These are phyloP conservation scores for Sporothrix phasma DNA, from an alignment of 2,329 filamentous ascomycete species.

Conservation along the genomic window DNA sequence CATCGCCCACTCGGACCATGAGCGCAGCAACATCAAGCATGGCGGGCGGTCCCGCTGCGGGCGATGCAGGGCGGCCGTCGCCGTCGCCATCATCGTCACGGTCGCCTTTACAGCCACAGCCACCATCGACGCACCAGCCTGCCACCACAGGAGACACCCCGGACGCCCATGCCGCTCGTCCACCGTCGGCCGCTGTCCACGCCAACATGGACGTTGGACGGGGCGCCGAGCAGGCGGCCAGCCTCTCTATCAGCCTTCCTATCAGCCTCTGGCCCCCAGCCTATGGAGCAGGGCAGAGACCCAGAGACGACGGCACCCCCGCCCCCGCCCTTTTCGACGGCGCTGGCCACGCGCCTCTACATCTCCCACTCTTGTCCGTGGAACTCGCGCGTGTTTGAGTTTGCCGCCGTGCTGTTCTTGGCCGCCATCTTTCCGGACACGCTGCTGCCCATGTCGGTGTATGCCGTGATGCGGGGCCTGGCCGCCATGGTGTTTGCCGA, in stretches of 20 bases:
- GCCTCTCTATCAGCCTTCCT: background rate
- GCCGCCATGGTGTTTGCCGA: slow-evolving; percentile 50
- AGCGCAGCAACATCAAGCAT: background rate
- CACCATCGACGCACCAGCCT: too few species aligned
- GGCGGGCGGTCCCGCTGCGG: background rate
- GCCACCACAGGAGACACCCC: background rate
- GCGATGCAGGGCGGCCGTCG: background rate
- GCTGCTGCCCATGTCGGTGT: slow-evolving; percentile 57
- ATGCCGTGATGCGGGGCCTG: slow-evolving; percentile 51
- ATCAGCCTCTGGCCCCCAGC: background rate
- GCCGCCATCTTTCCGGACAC: slow-evolving; percentile 47
- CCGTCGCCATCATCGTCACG: background rate
- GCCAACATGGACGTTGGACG: background rate
- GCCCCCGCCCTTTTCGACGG: background rate
- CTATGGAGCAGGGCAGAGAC: background rate
- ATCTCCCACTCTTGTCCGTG: slow-evolving; percentile 52
- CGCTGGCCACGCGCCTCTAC: slow-evolving; percentile 35
- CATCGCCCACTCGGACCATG: background rate
- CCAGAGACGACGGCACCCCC: background rate
- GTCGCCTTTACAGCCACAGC: background rate
- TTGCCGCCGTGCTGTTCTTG: slow-evolving; percentile 50
- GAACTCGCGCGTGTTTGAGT: slow-evolving; percentile 56
- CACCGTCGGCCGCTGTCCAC: background rate
- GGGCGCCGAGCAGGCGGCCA: background rate
- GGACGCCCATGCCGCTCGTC: too few species aligned